Conservation (phyloP, 1,284 basidiomycete species). For the Phenoliferia sp. region DNA sequence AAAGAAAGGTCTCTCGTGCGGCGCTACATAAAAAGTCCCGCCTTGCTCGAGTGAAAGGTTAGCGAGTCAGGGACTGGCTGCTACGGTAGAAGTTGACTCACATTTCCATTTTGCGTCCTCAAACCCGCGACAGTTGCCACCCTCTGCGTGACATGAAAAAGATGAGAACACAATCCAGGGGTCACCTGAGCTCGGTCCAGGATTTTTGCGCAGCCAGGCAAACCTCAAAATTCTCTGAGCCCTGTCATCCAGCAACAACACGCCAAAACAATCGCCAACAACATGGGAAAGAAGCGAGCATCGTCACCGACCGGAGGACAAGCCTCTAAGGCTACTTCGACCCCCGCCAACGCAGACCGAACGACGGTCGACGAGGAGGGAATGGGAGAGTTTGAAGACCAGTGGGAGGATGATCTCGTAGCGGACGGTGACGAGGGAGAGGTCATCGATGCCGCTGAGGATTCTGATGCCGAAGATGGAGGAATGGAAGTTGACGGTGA, state of each 20-base stretch:
- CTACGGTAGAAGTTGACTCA: too few species aligned
- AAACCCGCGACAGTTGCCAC: too few species aligned
- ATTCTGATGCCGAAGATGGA: slow-evolving; percentile 39
- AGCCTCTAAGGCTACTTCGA: slow-evolving; percentile 15
- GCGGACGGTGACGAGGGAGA: slow-evolving; percentile 42
- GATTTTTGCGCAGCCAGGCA: neutral
- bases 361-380: slow-evolving; percentile 44
- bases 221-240: too few species aligned
- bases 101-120: too few species aligned
- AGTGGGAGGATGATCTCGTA: slow-evolving; percentile 51
- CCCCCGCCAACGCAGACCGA: slow-evolving; percentile 17
- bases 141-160: too few species aligned
- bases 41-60: too few species aligned
- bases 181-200: neutral
- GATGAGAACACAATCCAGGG: too few species aligned
- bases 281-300: slow-evolving; percentile 26
- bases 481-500: slow-evolving; percentile 48
- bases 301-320: slow-evolving; percentile 24
- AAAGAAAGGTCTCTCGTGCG: too few species aligned
- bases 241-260: neutral
- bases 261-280: neutral
- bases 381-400: slow-evolving; percentile 57
- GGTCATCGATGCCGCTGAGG: slow-evolving; percentile 38
- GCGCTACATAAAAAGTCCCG: too few species aligned
- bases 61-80: too few species aligned